A percentile compares a stretch with the other conserved stretches of the same genome.
phyloP scores from a whole-genome alignment of 2,329 filamentous ascomycete species.

The Lasiodiplodia citricola region DNA sequence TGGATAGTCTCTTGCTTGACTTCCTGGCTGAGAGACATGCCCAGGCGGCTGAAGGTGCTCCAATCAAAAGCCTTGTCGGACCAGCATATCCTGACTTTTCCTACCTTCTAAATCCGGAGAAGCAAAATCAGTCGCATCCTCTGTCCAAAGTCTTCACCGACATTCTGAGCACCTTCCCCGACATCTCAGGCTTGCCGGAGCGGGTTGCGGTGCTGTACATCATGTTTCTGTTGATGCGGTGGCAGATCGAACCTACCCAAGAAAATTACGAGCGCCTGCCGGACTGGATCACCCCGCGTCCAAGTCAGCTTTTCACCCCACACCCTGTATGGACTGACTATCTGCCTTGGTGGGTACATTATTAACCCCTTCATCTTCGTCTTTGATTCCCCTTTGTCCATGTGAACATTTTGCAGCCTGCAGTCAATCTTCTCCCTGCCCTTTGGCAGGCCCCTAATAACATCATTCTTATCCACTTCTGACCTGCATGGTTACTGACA shows the following conservation, averaged over 20 bases:
- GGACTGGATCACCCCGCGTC: slow-evolving; percentile 70
- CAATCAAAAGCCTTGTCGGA: slow-evolving; percentile 70
- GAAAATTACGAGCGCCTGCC: slow-evolving; percentile 82
- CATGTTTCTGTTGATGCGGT: slow-evolving; percentile 85
- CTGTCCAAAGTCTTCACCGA: slow-evolving; percentile 86
- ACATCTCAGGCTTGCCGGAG: slow-evolving; percentile 78
- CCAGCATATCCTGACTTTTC: slow-evolving; percentile 81
- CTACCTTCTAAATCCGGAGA: slow-evolving; percentile 74
- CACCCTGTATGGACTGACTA: slow-evolving; percentile 87
- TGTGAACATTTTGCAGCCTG: background rate
- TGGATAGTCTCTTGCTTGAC: slow-evolving; percentile 80
- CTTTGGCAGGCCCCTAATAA: no score
- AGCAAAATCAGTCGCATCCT: slow-evolving; percentile 69
- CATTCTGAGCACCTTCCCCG: slow-evolving; percentile 82
- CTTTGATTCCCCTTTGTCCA: background rate
- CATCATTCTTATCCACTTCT: background rate
- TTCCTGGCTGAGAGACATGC: slow-evolving; percentile 74
- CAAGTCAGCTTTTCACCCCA: slow-evolving; percentile 67
- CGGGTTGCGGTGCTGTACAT: slow-evolving; percentile 80
- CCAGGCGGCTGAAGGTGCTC: slow-evolving; percentile 68
- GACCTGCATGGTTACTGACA: background rate
- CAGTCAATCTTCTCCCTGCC: background rate
- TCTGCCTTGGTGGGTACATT: slow-evolving; percentile 65
- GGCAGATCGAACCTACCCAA: slow-evolving; percentile 78
- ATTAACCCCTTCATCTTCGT: background rate